These are phyloP conservation scores for Senna tora DNA, from an alignment of 306 rosid genomes.

Conservation along the genomic window DNA sequence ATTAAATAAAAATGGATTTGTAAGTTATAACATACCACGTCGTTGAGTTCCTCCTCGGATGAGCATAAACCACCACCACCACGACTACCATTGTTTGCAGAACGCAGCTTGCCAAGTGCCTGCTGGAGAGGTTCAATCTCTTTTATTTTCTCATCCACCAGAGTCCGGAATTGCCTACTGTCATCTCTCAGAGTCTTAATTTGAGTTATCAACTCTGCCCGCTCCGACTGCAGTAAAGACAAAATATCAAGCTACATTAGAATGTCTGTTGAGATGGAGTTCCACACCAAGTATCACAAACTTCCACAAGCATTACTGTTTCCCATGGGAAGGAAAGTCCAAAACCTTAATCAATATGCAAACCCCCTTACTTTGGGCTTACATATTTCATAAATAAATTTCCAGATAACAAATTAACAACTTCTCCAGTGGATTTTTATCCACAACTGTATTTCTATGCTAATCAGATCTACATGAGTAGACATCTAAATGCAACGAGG, in stretches of 20 bases:
- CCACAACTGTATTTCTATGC: neutral
- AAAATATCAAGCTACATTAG: slow-evolving; percentile 11
- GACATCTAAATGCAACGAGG: neutral
- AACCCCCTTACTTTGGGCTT: neutral
- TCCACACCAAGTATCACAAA: neutral
- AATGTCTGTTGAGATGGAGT: neutral
- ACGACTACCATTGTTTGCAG: slow-evolving; percentile 57
- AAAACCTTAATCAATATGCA: neutral
- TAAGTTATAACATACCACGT: slow-evolving; percentile 58
- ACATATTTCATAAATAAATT: neutral
- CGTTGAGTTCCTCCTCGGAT: slow-evolving; percentile 84
- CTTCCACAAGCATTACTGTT: neutral
- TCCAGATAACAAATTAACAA: neutral
- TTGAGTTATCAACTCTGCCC: slow-evolving; percentile 66
- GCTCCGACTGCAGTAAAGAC: slow-evolving; percentile 53
- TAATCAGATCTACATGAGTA: neutral
- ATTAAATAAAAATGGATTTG: slow-evolving; percentile 20
- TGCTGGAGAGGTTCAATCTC: slow-evolving; percentile 86
- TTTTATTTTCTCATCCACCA: slow-evolving; percentile 72
- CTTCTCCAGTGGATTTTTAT: neutral
- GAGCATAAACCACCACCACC: slow-evolving; percentile 76
- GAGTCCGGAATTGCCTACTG: slow-evolving; percentile 56
- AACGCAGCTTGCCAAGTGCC: slow-evolving; percentile 80
- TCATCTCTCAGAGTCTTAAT: slow-evolving; percentile 68
- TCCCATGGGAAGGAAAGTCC: slow-evolving; percentile 5